A percentile compares a stretch with the other conserved stretches of the same genome.
phyloP scores from a whole-genome alignment of 2,329 filamentous ascomycete species.

The Cladobotryum protrusum region DNA sequence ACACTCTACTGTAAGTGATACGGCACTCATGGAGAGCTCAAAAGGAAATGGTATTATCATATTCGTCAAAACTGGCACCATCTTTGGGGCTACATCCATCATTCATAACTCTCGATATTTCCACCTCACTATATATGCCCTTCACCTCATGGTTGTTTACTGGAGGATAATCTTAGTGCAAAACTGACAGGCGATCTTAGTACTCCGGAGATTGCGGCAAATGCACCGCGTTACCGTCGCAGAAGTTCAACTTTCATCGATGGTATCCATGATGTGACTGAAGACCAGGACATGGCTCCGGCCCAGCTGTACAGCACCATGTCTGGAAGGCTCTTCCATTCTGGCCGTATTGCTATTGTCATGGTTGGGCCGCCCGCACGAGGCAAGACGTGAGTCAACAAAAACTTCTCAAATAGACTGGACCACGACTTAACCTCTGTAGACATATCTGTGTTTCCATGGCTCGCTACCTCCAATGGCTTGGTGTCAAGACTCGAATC shows the following conservation, averaged over 20 bases:
- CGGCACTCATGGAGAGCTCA: too few relatives aligned
- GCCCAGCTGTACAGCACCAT: slow-evolving; percentile 98
- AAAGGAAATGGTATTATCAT: not conserved
- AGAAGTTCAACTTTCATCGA: slow-evolving; percentile 96
- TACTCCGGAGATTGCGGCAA: slow-evolving; percentile 87
- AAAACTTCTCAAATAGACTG: not conserved
- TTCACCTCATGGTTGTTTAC: too few relatives aligned
- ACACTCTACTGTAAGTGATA: slow-evolving; percentile 25
- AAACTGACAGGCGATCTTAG: slow-evolving; percentile 38
- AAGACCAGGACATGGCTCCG: slow-evolving; percentile 77
- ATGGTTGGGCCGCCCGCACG: slow-evolving; percentile 92
- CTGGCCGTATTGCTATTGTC: slow-evolving; percentile 92
- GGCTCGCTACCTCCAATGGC: slow-evolving; percentile 90
- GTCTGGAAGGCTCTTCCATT: slow-evolving; percentile 94
- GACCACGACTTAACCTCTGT: slow-evolving; percentile 15
- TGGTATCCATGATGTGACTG: slow-evolving; percentile 88
- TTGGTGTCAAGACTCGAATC: slow-evolving; percentile 95
- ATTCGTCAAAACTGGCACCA: not conserved
- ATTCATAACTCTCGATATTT: not conserved
- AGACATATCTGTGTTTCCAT: slow-evolving; percentile 94
- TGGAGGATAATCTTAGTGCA: not conserved
- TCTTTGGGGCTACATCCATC: not conserved
- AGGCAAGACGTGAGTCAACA: slow-evolving; percentile 75
- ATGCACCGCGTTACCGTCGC: slow-evolving; percentile 81
- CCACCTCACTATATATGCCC: too few relatives aligned